phyloP scores from a whole-genome alignment of 2,329 filamentous ascomycete species.

The Neodidymelliopsis sp. region DNA sequence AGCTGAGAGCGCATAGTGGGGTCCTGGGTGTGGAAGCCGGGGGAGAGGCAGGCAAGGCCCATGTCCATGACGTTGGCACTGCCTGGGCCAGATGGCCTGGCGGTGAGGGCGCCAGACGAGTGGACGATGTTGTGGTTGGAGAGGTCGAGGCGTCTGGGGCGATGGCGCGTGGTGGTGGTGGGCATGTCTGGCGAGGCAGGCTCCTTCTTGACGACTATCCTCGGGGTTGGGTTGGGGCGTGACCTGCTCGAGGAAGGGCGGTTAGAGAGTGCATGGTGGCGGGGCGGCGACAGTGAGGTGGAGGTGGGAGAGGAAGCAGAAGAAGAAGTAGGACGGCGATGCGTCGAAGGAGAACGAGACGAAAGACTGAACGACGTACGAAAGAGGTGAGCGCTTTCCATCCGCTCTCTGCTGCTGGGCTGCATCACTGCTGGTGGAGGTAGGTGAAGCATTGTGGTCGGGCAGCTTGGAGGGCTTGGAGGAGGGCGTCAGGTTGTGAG shows the following conservation, averaged over 20 bases:
- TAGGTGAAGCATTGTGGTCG: slow-evolving; percentile 51
- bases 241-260: slow-evolving; percentile 57
- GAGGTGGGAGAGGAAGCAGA: slow-evolving; percentile 33
- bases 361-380: slow-evolving; percentile 53
- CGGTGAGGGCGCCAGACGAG: slow-evolving; percentile 59
- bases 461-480: slow-evolving; percentile 46
- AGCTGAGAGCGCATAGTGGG: slow-evolving; percentile 96
- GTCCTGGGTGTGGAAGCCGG: slow-evolving; percentile 94
- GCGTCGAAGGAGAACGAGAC: slow-evolving; percentile 32
- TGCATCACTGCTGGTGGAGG: slow-evolving; percentile 48
- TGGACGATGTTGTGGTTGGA: slow-evolving; percentile 60
- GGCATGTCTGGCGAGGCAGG: slow-evolving; percentile 83
- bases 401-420: slow-evolving; percentile 50
- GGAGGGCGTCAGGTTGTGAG: slow-evolving; percentile 48
- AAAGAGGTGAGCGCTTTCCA: slow-evolving; percentile 62
- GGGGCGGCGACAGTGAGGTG: slow-evolving; percentile 40
- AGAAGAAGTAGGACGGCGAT: slow-evolving; percentile 27
- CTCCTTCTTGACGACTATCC: slow-evolving; percentile 97
- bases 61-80: slow-evolving; percentile 84
- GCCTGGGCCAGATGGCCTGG: slow-evolving; percentile 76
- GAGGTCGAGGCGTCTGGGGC: slow-evolving; percentile 79
- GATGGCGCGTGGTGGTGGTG: slow-evolving; percentile 73
- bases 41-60: slow-evolving; percentile 91
- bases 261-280: slow-evolving; percentile 36
- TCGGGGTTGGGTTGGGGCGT: slow-evolving; percentile 65